phyloP scores from a whole-genome alignment of 2,329 filamentous ascomycete genomes.

The Raffaelea deltoideospora region DNA sequence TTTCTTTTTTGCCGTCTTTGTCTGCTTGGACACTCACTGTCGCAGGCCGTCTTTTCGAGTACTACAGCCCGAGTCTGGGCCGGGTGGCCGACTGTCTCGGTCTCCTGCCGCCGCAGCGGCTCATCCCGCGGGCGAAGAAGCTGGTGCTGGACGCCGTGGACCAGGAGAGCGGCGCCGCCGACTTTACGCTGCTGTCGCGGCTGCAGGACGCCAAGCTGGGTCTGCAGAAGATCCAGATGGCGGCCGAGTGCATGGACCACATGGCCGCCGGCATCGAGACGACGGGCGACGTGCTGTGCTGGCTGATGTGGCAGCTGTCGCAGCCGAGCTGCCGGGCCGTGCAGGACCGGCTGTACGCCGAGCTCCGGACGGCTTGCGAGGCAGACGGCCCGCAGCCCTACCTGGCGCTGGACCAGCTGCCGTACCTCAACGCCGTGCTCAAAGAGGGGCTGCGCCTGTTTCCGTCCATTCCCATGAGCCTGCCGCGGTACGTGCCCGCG shows the following conservation, averaged over 20 bases:
- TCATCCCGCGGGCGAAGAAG: too few relatives aligned
- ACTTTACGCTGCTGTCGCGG: conserved; percentile 1
- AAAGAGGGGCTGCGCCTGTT: conserved; percentile 34
- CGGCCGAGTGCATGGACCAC: conserved; percentile 37
- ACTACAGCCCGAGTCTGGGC: too few relatives aligned
- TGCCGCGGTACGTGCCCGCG: conserved; percentile 25
- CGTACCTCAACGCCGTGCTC: conserved; percentile 31
- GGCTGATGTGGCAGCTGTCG: conserved; percentile 32
- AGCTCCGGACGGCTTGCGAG: conserved; percentile 22
- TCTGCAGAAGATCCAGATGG: conserved; percentile 29
- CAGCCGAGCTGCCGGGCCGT: conserved; percentile 22
- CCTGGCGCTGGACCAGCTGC: conserved; percentile 21
- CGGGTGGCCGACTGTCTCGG: too few relatives aligned
- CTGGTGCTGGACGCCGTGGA: not conserved
- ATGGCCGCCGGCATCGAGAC: conserved; percentile 38
- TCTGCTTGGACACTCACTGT: too few relatives aligned
- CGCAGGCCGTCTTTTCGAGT: conserved; percentile 23
- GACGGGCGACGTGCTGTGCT: conserved; percentile 30
- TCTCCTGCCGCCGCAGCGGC: too few relatives aligned
- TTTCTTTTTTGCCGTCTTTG: too few relatives aligned
- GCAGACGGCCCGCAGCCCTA: too few relatives aligned
- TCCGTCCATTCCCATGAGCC: conserved; percentile 33
- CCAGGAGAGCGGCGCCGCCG: not conserved
- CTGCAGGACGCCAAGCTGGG: conserved; percentile 7
- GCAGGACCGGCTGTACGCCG: conserved; percentile 28